phyloP scores from a whole-genome alignment of 2,329 filamentous ascomycete genomes.

The Diaporthe sp. region DNA sequence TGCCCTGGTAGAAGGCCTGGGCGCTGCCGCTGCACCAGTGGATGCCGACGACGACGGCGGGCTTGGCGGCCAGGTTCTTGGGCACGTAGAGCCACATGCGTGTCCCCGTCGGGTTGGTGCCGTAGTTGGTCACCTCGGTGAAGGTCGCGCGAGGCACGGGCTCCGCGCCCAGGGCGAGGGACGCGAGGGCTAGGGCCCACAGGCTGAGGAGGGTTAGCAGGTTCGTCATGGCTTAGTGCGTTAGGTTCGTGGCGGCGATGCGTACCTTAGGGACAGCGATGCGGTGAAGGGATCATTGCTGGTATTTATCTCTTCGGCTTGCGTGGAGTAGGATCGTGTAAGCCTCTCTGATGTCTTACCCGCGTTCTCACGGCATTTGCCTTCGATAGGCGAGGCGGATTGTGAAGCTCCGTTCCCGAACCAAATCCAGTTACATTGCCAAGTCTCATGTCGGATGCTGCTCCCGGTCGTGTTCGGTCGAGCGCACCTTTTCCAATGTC shows the following conservation, averaged over 20 bases:
- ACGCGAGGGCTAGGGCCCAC: conserved; percentile 1
- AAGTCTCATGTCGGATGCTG: conserved; percentile 12
- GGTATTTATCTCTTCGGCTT: neutral
- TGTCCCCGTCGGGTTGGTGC: conserved; percentile 53
- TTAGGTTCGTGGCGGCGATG: neutral
- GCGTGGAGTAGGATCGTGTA: too few relatives aligned
- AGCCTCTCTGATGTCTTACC: neutral
- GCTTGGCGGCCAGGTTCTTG: conserved; percentile 33
- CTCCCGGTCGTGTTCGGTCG: neutral
- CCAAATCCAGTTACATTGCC: conserved; percentile 11
- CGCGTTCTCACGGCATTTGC: neutral
- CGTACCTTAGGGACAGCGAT: neutral
- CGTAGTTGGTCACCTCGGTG: conserved; percentile 42
- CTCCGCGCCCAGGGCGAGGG: neutral
- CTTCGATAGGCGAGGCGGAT: conserved; percentile 2
- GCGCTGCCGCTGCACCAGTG: conserved; percentile 68
- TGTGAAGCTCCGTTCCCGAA: conserved; percentile 10
- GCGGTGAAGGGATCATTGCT: neutral
- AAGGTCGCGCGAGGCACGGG: conserved; percentile 14
- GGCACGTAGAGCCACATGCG: conserved; percentile 56
- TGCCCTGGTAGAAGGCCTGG: conserved; percentile 59
- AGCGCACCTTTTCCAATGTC: neutral
- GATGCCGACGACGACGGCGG: conserved; percentile 42
- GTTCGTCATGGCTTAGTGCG: neutral
- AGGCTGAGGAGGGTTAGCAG: conserved; percentile 18